phyloP scores from a whole-genome alignment of 2,329 filamentous ascomycete genomes.

The Aspergillus fructus region DNA sequence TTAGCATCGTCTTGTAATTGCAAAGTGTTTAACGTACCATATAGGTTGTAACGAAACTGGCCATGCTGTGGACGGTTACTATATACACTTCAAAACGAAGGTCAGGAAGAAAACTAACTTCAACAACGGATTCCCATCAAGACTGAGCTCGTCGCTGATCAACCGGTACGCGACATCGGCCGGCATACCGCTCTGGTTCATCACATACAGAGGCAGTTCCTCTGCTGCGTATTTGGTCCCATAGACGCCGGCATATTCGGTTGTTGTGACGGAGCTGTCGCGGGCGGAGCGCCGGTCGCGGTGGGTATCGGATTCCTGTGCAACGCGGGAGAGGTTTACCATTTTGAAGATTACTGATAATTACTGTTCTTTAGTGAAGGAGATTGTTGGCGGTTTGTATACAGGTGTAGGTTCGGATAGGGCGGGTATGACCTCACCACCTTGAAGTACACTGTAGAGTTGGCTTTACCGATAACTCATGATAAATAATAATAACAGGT shows the following conservation, averaged over 20 bases:
- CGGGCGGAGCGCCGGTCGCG: constrained; percentile 10
- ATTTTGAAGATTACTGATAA: constrained; percentile 22
- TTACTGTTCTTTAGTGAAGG: too few relatives aligned
- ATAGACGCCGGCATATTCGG: constrained; percentile 65
- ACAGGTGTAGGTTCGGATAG: neutral
- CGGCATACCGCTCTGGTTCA: constrained; percentile 87
- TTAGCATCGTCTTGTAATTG: neutral
- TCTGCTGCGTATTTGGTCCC: constrained; percentile 78
- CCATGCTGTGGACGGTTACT: constrained; percentile 1
- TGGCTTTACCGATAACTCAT: neutral
- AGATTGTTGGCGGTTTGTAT: too few relatives aligned
- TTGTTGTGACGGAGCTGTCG: constrained; percentile 31
- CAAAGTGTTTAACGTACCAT: constrained; percentile 42
- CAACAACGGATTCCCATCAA: constrained; percentile 66
- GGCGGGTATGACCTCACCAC: constrained; percentile 14
- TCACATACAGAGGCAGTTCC: constrained; percentile 77
- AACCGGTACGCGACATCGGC: constrained; percentile 67
- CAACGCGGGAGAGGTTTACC: constrained; percentile 38
- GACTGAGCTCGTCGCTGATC: constrained; percentile 61
- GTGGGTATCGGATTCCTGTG: constrained; percentile 30
- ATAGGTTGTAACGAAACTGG: constrained; percentile 68
- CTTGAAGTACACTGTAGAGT: neutral
- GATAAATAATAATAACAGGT: neutral
- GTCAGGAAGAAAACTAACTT: constrained; percentile 52
- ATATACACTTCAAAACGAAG: neutral